Evolutionary conservation across 2,329 filamentous ascomycete species (phyloP).

Genomic region (Phaeoacremonium minimum): DNA sequence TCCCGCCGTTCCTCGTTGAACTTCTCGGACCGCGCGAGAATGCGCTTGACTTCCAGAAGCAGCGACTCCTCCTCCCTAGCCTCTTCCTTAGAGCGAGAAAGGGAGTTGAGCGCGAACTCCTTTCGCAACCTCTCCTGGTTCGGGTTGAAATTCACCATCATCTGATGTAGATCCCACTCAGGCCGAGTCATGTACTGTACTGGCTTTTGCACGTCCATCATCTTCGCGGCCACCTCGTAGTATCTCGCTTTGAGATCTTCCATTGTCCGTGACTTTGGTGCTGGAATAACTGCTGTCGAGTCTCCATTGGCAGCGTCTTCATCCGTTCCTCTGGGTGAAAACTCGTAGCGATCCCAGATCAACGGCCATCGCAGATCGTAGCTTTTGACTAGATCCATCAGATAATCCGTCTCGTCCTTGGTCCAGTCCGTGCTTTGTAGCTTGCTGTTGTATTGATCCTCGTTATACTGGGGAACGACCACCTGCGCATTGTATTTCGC

Average conservation of each 20-base stretch:
- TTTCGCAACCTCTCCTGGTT: constrained; percentile 76
- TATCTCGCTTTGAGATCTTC: constrained; percentile 91
- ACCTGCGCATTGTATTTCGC: constrained; percentile 85
- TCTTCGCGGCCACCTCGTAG: constrained; percentile 78
- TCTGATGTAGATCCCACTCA: constrained; percentile 79
- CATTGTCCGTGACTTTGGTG: constrained; percentile 60
- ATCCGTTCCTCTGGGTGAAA: constrained; percentile 40
- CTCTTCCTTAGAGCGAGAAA: constrained; percentile 79
- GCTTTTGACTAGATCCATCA: constrained; percentile 69
- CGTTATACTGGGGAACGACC: constrained; percentile 74
- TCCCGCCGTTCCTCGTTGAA: constrained; percentile 87
- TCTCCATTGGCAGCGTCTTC: constrained; percentile 39
- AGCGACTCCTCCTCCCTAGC: constrained; percentile 88
- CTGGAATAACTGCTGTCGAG: constrained; percentile 49
- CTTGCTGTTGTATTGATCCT: constrained; percentile 78
- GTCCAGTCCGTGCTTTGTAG: constrained; percentile 78
- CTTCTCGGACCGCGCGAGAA: constrained; percentile 78
- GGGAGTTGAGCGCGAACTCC: constrained; percentile 73
- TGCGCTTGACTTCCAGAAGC: constrained; percentile 85
- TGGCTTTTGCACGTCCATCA: constrained; percentile 77
- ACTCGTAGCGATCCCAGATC: constrained; percentile 91
- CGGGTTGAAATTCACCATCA: constrained; percentile 82
- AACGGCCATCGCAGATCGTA: constrained; percentile 88
- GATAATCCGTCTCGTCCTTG: constrained; percentile 88
- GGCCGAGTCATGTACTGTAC: constrained; percentile 81